phyloP scores from a whole-genome alignment of 768 basidiomycete species.

The Boletellus emodensis region DNA sequence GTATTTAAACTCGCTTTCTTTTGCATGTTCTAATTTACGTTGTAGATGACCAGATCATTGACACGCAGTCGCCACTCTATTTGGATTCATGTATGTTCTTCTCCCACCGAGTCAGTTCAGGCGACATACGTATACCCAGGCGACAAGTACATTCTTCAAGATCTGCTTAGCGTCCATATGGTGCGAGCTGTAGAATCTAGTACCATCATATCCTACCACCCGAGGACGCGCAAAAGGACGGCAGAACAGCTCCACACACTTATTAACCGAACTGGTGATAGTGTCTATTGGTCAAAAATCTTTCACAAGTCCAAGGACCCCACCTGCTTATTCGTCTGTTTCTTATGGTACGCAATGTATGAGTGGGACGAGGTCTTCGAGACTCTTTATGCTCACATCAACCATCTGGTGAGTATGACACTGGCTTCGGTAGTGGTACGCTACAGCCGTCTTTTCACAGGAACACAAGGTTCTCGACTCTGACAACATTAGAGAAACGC shows the following conservation, averaged over 20 bases:
- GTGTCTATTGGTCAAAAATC: slow-evolving; percentile 33
- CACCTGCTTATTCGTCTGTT: slow-evolving; percentile 50
- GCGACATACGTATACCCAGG: slow-evolving; percentile 12
- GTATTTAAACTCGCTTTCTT: background rate
- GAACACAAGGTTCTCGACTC: slow-evolving; percentile 42
- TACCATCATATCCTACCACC: slow-evolving; percentile 31
- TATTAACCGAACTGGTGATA: slow-evolving; percentile 28
- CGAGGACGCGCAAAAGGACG: slow-evolving; percentile 14
- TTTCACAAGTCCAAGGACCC: slow-evolving; percentile 38
- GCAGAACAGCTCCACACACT: slow-evolving; percentile 27
- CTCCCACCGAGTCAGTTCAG: background rate
- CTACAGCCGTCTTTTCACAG: slow-evolving; percentile 23
- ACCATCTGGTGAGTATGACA: slow-evolving; percentile 39
- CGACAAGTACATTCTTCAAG: slow-evolving; percentile 30
- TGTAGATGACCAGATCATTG: slow-evolving; percentile 36
- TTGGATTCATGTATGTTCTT: slow-evolving; percentile 29
- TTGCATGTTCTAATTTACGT: background rate
- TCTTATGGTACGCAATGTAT: slow-evolving; percentile 59
- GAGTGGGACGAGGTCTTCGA: slow-evolving; percentile 62
- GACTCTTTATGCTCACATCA: slow-evolving; percentile 46
- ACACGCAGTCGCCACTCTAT: slow-evolving; percentile 49
- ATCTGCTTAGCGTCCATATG: slow-evolving; percentile 54
- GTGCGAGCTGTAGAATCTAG: slow-evolving; percentile 28
- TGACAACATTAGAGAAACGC: slow-evolving; percentile 43
- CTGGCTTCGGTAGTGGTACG: background rate